phyloP scores from a whole-genome alignment of 2,329 filamentous ascomycete species.

The Apiospora koreana region DNA sequence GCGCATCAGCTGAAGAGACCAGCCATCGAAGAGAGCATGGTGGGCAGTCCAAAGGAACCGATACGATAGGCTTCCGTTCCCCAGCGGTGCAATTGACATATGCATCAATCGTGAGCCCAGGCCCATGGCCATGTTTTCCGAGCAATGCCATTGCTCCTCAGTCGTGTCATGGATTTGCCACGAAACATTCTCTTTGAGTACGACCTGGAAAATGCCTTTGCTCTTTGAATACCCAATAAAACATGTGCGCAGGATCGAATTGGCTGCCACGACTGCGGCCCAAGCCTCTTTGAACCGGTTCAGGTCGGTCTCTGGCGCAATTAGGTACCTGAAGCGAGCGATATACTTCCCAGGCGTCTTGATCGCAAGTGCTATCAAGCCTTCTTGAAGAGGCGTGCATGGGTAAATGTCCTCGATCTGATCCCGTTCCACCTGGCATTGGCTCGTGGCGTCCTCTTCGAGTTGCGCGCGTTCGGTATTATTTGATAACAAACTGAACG shows the following conservation, averaged over 20 bases:
- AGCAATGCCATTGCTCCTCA: not conserved
- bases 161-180: too few relatives aligned
- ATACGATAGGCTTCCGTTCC: too few relatives aligned
- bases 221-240: not conserved
- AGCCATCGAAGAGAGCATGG: constrained; percentile 14
- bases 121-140: not conserved
- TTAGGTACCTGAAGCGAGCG: constrained; percentile 15
- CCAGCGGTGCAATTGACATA: not conserved
- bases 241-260: not conserved
- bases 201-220: not conserved
- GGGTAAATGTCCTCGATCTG: constrained; percentile 15
- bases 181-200: not conserved
- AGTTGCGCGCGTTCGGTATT: too few relatives aligned
- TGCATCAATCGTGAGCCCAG: too few relatives aligned
- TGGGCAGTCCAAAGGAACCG: constrained; percentile 15
- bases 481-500: too few relatives aligned
- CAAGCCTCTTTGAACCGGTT: not conserved
- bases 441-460: too few relatives aligned
- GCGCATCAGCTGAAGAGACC: not conserved
- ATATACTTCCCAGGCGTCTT: constrained; percentile 28
- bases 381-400: constrained; percentile 30
- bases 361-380: constrained; percentile 28
- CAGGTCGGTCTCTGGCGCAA: not conserved
- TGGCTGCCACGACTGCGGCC: not conserved
- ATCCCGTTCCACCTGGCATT: too few relatives aligned